Evolutionary conservation across 768 basidiomycete species (phyloP), one percentile per base, ranked within the genome.

Genomic region (Leccinum truebloodii): DNA sequence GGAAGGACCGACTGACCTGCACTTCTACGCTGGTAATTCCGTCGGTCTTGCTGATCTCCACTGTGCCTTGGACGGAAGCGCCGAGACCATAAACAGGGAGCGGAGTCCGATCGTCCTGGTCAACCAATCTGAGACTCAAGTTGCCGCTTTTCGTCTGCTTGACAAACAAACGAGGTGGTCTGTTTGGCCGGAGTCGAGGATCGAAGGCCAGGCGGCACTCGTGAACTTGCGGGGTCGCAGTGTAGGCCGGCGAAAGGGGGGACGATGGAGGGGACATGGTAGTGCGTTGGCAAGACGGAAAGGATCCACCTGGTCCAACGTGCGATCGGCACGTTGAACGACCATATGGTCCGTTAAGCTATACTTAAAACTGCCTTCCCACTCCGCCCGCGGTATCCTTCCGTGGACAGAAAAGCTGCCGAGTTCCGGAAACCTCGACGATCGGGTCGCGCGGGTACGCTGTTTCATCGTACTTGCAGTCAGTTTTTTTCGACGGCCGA

Each of bases 11-110:
- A 50, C 59, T 76, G 59, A 83, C 89, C 79, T 87, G 84, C 46
- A 86, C 81, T 69, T 90, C 87, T 37, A 90, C 85, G 18, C 80
- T 81, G 3, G 79, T 79, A 24, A 90, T 73, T 28, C 79, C 79
- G 13, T 86, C 85, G 1, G 77, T 73, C 72, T 85, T 88, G 52
- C 70, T 65, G 20, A 89, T 67, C 22, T 86, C 83, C 14, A 90
- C 75, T 2, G 69, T 71, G 4, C 89, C 89, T 64, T 83, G 81
- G 18, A 90, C 79, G 24, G 71, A 67, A 2, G 79, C 79, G 8
- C 78, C 80, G 35, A 73, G 64, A 3, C 84, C 84, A 69, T 89
- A 90, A 12, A 81, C 77, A 3, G 89, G 89, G n/a, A 86, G 65
- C 7, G 70, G 67, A 6, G 71, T 73, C 32, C 80, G 78, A 44